Base-by-base conservation (phyloP, 768 basidiomycete genomes). In the Kwoniella europaea region DNA sequence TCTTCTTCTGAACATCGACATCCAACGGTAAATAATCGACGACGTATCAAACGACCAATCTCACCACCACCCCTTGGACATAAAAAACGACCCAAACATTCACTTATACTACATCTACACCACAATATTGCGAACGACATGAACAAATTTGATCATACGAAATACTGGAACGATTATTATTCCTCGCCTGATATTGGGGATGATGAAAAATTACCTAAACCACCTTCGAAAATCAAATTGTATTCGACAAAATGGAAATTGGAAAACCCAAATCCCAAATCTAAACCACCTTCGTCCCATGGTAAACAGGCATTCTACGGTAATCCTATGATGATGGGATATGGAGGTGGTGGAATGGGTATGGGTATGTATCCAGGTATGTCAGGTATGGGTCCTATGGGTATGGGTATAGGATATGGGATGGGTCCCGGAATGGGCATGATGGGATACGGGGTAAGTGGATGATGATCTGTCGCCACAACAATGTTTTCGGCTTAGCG, bases 181-280 rank as follows among this genome's bases (percentile, higher is more conserved):
- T 55, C 69, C 4, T 35, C 67, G 10, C 63, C 71, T 10, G 66
- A 62, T 6, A 65, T 61, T 20, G 52, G 61, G 16, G 35, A 63
- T 24, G 57, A 54, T 4, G 22, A 53, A 1, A 52, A 66, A 43
- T 46, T 71, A 16, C 75, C 77, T 20, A 76, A 76, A 76, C 73
- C 74, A 9, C 64, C 66, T 2, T 24, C 57, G n/a, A 66, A 63
- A 16, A 41, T 69, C 46, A 67, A 65, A 50, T 55, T 54, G 7
- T 79, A 70, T 63, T 69, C 75, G 16, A 73, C 77, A 22, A 76
- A 79, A 79, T 76, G 77, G 77, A 74, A 79, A 79, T 50, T 12
- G 42, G 73, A 62, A 46, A 73, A 79, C 60, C 73, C 73, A 20
- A 78, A 78, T 67, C 73, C 66, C 2, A 78, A 74, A 74, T 46